Conservation (phyloP, 179 eudicot genomes). For the Camellia oleifera region DNA sequence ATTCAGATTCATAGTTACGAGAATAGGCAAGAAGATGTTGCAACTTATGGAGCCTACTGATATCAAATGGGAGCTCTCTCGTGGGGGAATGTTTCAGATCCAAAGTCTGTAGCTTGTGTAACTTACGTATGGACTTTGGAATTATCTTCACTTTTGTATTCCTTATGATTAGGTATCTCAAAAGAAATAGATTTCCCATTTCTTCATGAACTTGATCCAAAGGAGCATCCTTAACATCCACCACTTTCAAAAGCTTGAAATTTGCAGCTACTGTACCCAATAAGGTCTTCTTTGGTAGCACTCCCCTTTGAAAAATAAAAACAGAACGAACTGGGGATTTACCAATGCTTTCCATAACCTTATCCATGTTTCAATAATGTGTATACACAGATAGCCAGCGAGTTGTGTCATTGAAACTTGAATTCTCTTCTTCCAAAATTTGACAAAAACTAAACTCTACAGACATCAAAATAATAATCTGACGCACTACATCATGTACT, state of each 20-base stretch:
- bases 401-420: neutral
- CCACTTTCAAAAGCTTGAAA: neutral
- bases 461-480: conserved; percentile 24
- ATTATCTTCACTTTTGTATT: conserved; percentile 18
- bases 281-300: neutral
- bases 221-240: conserved; percentile 24
- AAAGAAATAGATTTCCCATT: conserved; percentile 22
- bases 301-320: neutral
- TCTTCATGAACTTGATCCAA: conserved; percentile 18
- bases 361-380: neutral
- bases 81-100: conserved; percentile 24
- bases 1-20: neutral
- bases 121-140: conserved; percentile 30
- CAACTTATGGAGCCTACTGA: conserved; percentile 16
- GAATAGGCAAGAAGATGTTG: conserved; percentile 20
- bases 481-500: conserved; percentile 22
- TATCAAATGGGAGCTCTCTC: conserved; percentile 20
- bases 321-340: conserved; percentile 18
- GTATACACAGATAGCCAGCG: conserved; percentile 22
- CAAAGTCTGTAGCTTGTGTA: conserved; percentile 30
- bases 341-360: neutral
- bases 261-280: neutral
- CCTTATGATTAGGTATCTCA: conserved; percentile 29
- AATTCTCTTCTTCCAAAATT: neutral
- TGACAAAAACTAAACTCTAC: conserved; percentile 27